phyloP scores from a whole-genome alignment of 1,284 basidiomycete genomes.

The Porogramme epimiltina region DNA sequence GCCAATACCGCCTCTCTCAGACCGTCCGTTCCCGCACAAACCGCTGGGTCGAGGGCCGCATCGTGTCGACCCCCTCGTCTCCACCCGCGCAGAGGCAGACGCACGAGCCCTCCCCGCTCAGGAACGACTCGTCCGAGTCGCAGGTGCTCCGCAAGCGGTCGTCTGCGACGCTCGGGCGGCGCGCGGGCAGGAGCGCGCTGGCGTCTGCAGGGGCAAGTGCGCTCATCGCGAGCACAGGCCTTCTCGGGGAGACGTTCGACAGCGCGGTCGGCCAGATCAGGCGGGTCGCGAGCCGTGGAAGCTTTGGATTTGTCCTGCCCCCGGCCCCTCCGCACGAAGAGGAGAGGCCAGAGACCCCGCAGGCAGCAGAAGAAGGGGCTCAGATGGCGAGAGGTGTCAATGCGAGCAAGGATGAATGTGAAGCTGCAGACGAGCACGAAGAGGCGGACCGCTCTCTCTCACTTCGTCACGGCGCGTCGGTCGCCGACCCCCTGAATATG shows the following conservation, averaged over 20 bases:
- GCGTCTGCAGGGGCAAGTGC: neutral
- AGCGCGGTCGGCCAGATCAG: constrained; percentile 25
- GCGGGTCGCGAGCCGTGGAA: constrained; percentile 19
- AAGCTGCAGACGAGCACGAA: constrained; percentile 5
- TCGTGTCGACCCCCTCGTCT: constrained; percentile 26
- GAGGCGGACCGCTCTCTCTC: constrained; percentile 17
- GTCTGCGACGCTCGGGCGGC: constrained; percentile 4
- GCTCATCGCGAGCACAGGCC: constrained; percentile 9
- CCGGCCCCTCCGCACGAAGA: neutral
- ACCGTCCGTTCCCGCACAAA: constrained; percentile 53
- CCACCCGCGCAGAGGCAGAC: neutral
- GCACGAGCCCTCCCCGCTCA: neutral
- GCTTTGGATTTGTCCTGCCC: constrained; percentile 4
- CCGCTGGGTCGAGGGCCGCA: constrained; percentile 56
- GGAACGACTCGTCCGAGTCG: neutral
- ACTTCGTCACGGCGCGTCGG: constrained; percentile 6
- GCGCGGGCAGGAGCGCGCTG: neutral
- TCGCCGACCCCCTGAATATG: constrained; percentile 21
- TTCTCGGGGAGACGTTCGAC: constrained; percentile 31
- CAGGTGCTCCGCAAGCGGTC: constrained; percentile 10
- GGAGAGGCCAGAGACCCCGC: no score
- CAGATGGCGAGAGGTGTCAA: neutral
- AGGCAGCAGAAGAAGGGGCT: neutral
- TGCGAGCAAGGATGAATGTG: constrained; percentile 11
- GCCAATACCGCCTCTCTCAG: constrained; percentile 51